Base-by-base conservation (phyloP, 129 eudicot species). In the Centaurea solstitialis region DNA sequence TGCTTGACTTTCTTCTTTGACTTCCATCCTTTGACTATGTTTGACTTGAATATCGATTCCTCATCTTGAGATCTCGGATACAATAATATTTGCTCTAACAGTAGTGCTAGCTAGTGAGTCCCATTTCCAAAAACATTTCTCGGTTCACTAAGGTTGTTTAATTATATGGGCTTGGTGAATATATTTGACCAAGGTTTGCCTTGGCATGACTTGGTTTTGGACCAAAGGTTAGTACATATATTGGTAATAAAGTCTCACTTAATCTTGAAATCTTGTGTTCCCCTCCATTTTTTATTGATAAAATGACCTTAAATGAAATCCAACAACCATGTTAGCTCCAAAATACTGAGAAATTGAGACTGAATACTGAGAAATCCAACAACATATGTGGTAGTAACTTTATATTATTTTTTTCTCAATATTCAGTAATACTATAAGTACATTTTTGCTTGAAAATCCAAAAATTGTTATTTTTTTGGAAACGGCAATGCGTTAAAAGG, bases 211-310 rank as follows among this genome's bases (percentile, higher is more conserved):
- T n/a, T 74, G 78, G 28, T 53, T 73, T 53, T 73, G 39, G 39
- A n/a, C 65, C 39, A 22, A n/a, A 76, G 72, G 22, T 66, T 35
- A 37, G 39, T 33, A 47, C 40, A 13, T 3, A 30, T 30, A 7
- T 9, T 20, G 70, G 33, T 59, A 75, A 26, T 20, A 45, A 67
- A 26, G 62, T 76, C 65, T 71, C 80, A 38, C 6, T 40, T 73
- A 45, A 41, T 8, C 73, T 76, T 62, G 72, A 76, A 65, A 64
- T 74, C 78, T 5, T 21, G 73, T 17, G 73, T 24, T 65, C 64
- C 73, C 62, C 37, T 76, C 62, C 73, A 76, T 76, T 37, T 76
- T 65, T 24, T 20, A 65, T 3, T 37, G 28, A 6, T 23, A 45
- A 47, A 45, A 21, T 28, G 13, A 73, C 45, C 38, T 23, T 3